phyloP scores from a whole-genome alignment of 441 rosid species.

The Pelargonium citronellum region DNA sequence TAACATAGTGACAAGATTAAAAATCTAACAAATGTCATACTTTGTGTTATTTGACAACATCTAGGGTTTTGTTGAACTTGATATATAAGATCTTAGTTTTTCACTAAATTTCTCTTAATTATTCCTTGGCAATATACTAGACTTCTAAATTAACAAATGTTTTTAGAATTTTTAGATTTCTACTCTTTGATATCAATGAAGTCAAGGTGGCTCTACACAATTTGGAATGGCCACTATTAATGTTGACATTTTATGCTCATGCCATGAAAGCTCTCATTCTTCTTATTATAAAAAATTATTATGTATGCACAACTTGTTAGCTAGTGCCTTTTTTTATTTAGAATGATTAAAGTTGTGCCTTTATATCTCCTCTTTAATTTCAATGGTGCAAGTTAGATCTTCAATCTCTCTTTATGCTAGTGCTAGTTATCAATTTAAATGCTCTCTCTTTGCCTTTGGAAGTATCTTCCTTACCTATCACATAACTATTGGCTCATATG shows the following conservation, averaged over 20 bases:
- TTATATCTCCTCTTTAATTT: background rate
- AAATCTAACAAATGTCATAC: too few species aligned
- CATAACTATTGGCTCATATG: too few species aligned
- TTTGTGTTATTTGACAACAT: too few species aligned
- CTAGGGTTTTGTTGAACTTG: too few species aligned
- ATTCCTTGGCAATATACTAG: too few species aligned
- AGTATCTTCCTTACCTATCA: background rate
- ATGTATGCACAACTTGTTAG: background rate
- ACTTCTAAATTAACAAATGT: too few species aligned
- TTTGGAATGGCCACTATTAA: background rate
- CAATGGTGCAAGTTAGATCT: background rate
- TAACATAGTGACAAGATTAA: too few species aligned
- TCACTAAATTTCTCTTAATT: too few species aligned
- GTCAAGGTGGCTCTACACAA: background rate
- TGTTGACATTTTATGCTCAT: background rate
- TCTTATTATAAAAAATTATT: background rate
- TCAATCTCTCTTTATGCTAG: background rate
- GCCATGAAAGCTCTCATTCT: background rate
- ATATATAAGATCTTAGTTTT: too few species aligned
- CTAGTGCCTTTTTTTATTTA: background rate
- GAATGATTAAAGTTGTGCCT: background rate
- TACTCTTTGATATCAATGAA: background rate
- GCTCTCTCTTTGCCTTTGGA: background rate
- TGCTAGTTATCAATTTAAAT: background rate
- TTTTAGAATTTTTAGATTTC: background rate